Evolutionary conservation across 805 yeast species (phyloP), one percentile per base, ranked within the genome.

Genomic region (Candida chauliodis): DNA sequence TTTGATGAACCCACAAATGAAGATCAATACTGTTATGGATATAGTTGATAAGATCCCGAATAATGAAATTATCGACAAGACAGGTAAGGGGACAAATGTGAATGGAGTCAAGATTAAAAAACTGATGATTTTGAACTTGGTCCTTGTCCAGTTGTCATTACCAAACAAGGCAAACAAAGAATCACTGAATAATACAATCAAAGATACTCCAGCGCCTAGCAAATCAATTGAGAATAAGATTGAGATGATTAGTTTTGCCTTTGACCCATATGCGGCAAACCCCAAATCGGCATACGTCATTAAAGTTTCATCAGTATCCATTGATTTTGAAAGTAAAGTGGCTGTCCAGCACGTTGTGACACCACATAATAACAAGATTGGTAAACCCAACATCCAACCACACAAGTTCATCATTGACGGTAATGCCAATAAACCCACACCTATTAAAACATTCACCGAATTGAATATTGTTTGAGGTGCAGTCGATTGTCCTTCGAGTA

Each of bases 221-320:
- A 89, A 68, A 51, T 89, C 96, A 29, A 85, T 49, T 1, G 91
- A 81, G 53, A 89, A 88, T 10, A 88, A 53, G 10, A 80, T 48
- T 2, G 95, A 84, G 22, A 89, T 84, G 24, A 83, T 56, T 3
- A 85, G 67, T 50, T 95, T 75, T 2, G 93, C 95, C 22, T 67
- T 68, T 2, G 83, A 66, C 1, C 96, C 96, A 53, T 82, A 87
- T 0, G 90, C 84, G n/a, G 87, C 85, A 50, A 77, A 81, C 3
- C 95, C 95, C 34, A 89, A 69, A 62, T 89, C 96, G 0, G 95
- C 95, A 57, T 88, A 89, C 0, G 96, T 84, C 70, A 83, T 79
- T 37, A 88, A 62, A 0, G 93, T 81, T 11, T 76, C 81, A 61
- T 88, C 93, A 1, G 88, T 81, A 45, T 82, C 88, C 73, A 88